These are phyloP conservation scores for Phyllostachys edulis DNA, from an alignment of 176 grass and related monocot species.

Conservation along the genomic window DNA sequence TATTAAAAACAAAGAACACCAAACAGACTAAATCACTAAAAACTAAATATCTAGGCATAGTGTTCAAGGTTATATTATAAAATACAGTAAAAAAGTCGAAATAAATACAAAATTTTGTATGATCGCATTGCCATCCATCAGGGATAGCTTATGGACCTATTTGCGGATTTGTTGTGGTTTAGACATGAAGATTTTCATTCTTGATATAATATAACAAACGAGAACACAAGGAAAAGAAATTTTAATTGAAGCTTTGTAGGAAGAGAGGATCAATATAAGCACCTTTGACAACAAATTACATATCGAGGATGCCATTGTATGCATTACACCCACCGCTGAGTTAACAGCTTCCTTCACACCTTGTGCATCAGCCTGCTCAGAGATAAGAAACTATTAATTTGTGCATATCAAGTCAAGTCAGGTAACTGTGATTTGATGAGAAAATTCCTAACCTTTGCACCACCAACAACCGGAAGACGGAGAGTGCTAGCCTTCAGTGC, in stretches of 20 bases:
- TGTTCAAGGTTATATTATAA: background rate
- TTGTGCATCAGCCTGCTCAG: conserved; percentile 68
- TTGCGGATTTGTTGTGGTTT: background rate
- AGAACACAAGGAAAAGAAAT: background rate
- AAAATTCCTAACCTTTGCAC: conserved; percentile 75
- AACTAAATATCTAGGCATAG: background rate
- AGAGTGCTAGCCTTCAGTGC: conserved; percentile 95
- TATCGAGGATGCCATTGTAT: conserved; percentile 78
- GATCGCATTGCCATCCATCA: conserved; percentile 4
- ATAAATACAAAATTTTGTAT: background rate
- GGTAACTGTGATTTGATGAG: conserved; percentile 2
- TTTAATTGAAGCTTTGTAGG: background rate
- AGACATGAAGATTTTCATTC: background rate
- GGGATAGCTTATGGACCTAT: conserved; percentile 10
- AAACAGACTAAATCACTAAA: background rate
- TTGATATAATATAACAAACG: conserved; percentile 9
- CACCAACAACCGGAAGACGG: conserved; percentile 85
- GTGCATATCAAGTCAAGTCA: conserved; percentile 13
- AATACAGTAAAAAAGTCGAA: background rate
- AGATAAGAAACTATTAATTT: conserved; percentile 29
- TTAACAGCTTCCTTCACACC: conserved; percentile 83
- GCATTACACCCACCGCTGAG: conserved; percentile 75
- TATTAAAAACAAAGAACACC: background rate
- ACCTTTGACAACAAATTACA: conserved; percentile 83
- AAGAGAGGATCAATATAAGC: conserved; percentile 11